phyloP scores from a whole-genome alignment of 1,284 basidiomycete genomes.

The Cryptococcus jaspeensis region DNA sequence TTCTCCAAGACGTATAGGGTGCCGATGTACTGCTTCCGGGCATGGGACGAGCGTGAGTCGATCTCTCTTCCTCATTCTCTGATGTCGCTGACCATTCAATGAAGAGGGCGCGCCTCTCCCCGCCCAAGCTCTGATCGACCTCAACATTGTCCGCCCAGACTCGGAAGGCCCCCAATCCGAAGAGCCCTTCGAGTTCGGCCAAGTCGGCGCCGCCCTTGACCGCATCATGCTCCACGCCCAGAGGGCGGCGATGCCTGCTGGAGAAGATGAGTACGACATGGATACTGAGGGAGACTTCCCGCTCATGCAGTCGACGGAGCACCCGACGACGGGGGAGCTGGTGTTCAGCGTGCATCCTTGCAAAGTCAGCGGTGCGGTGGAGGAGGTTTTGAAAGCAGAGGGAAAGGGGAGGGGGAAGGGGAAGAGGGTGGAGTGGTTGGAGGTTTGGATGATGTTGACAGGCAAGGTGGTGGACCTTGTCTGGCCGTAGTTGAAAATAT shows the following conservation, averaged over 20 bases:
- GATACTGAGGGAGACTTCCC: slow-evolving; percentile 24
- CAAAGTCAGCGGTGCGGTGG: slow-evolving; percentile 27
- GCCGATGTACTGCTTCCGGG: slow-evolving; percentile 33
- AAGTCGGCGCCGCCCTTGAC: slow-evolving; percentile 9
- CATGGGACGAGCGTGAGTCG: slow-evolving; percentile 38
- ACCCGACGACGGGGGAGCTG: slow-evolving; percentile 28
- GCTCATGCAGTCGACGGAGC: slow-evolving; percentile 32
- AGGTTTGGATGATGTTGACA: slow-evolving; percentile 41
- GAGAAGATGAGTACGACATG: background rate
- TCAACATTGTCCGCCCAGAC: slow-evolving; percentile 7
- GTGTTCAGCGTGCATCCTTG: slow-evolving; percentile 40
- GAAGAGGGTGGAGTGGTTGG: slow-evolving; percentile 29
- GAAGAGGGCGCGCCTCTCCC: slow-evolving; percentile 29
- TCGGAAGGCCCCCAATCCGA: background rate
- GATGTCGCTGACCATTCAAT: background rate
- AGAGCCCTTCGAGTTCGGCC: slow-evolving; percentile 3
- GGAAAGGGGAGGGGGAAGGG: background rate
- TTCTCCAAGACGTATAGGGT: slow-evolving; percentile 32
- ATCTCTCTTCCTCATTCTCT: background rate
- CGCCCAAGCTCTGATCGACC: slow-evolving; percentile 11
- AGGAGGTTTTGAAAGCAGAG: slow-evolving; percentile 21
- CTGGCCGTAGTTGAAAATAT: slow-evolving; percentile 5
- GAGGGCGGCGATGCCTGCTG: background rate
- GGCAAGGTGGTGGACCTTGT: slow-evolving; percentile 28
- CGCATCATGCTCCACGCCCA: slow-evolving; percentile 18